phyloP scores from a whole-genome alignment of 306 rosid species.

The Malus orientalis region DNA sequence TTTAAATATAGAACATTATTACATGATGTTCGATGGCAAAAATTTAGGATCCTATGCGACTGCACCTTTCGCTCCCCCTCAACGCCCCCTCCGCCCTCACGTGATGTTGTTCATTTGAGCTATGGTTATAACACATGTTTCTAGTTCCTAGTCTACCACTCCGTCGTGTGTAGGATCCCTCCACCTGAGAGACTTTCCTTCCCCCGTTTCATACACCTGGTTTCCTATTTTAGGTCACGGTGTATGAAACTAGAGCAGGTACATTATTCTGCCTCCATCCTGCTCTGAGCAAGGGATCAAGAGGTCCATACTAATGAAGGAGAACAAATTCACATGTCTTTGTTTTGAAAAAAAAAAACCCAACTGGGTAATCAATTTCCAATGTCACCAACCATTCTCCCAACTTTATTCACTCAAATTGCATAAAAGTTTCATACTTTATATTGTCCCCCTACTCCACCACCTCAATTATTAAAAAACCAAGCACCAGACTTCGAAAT shows the following conservation, averaged over 20 bases:
- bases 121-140: too few species aligned
- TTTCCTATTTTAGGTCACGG: neutral
- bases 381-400: conserved; percentile 5
- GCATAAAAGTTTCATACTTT: neutral
- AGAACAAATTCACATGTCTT: neutral
- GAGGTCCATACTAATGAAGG: neutral
- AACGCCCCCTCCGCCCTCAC: too few species aligned
- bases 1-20: too few species aligned
- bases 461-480: neutral
- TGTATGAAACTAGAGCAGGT: neutral
- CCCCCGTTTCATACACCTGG: neutral
- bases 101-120: neutral
- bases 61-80: too few species aligned
- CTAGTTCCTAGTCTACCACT: neutral
- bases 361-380: neutral
- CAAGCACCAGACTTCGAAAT: neutral
- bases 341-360: neutral
- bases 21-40: too few species aligned
- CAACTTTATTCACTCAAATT: neutral
- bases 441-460: neutral
- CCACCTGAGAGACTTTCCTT: neutral
- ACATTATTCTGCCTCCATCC: neutral
- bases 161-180: neutral
- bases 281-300: neutral
- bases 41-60: too few species aligned